Evolutionary conservation across 2,329 filamentous ascomycete genomes (phyloP), one percentile per base, ranked within the genome.

Genomic region (Aspergillus sergii): DNA sequence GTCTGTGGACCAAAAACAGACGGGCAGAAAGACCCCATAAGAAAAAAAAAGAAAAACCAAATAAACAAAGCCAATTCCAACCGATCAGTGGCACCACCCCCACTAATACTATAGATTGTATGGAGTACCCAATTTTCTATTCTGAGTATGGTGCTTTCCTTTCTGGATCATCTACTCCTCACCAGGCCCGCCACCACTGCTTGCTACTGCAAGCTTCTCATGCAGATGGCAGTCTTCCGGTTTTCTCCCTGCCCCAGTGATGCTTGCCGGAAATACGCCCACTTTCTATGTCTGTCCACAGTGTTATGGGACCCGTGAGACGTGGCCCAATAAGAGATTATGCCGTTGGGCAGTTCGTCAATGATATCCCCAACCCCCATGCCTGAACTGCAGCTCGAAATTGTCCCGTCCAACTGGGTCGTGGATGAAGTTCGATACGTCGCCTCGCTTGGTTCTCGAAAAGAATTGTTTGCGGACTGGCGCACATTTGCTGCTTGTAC

Each of bases 261-360:
- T 69, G 63, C 58, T 64, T 64, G 39, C 60, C 63, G 55, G 60
- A 58, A 63, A 57, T 60, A 63, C 67, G 60, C 65, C 65, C 57
- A 62, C 59, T 70, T 62, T 64, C 64, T 68, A 70, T 67, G 45
- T 62, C 61, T 66, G 62, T 69, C 67, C 67, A 70, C 64, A 60
- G 66, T 65, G 72, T 72, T 72, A 55, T 55, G 71, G 70, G 66
- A 56, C 66, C 72, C 66, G 66, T 69, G 72, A 78, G 74, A 80
- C 78, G 78, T 80, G 78, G 78, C 70, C 77, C 78, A 80, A 80
- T 79, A 66, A 73, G 62, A 72, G 62, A 39, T 39, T 57, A 62
- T 70, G 64, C 61, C 67, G 69, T 74, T 69, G 67, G 71, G 71
- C 68, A 69, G 72, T 75, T 77, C 74, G 68, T 71, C 64, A 58